phyloP scores from a whole-genome alignment of 208 protist genomes.

The Crithidia bombi region DNA sequence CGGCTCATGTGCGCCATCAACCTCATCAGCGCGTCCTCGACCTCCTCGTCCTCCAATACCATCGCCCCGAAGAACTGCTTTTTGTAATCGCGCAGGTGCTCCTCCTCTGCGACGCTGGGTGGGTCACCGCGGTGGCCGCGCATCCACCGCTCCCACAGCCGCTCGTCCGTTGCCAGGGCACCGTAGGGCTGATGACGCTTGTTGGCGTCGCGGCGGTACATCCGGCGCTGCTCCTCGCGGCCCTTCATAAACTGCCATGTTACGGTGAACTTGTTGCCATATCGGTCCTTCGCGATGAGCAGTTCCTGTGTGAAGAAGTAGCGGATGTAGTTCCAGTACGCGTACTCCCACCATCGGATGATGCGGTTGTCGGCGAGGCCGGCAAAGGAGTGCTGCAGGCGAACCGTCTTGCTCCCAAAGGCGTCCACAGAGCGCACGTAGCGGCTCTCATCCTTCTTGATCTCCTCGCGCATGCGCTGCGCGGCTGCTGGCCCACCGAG shows the following conservation, averaged over 20 bases:
- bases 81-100: constrained; percentile 85
- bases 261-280: constrained; percentile 90
- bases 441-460: constrained; percentile 52
- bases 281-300: constrained; percentile 91
- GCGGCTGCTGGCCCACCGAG: constrained; percentile 54
- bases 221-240: constrained; percentile 86
- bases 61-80: constrained; percentile 85
- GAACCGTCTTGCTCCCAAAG: constrained; percentile 85
- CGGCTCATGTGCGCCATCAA: constrained; percentile 90
- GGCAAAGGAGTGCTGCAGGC: constrained; percentile 85
- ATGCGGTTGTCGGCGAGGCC: constrained; percentile 86
- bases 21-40: constrained; percentile 88
- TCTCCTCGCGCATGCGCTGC: constrained; percentile 52
- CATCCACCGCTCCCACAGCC: constrained; percentile 90
- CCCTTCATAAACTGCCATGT: constrained; percentile 86
- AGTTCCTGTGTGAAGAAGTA: constrained; percentile 91
- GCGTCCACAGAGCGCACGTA: constrained; percentile 85
- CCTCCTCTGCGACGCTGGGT: constrained; percentile 81
- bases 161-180: constrained; percentile 81
- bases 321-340: constrained; percentile 90
- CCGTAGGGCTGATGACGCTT: constrained; percentile 89
- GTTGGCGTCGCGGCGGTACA: constrained; percentile 87
- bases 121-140: constrained; percentile 86
- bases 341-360: constrained; percentile 83
- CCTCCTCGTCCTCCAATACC: constrained; percentile 89